phyloP scores from a whole-genome alignment of 108 stramenopile genomes.

The Asterionellopsis glacialis region DNA sequence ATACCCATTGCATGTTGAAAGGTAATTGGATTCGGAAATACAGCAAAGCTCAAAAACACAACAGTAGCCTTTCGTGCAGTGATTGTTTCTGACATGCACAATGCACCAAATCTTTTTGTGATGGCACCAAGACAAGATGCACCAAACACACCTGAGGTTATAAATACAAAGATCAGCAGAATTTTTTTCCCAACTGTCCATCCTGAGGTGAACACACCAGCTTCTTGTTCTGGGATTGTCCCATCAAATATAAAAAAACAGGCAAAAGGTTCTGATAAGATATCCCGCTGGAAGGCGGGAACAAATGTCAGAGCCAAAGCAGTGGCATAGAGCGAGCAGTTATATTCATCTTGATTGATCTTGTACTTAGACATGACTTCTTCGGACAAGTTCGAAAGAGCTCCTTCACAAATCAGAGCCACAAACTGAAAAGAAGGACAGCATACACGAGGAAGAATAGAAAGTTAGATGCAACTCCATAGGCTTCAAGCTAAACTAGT shows the following conservation, averaged over 20 bases:
- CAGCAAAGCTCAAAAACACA: conserved; percentile 22
- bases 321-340: conserved; percentile 3
- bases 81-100: conserved; percentile 15
- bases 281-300: neutral
- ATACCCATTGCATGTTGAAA: conserved; percentile 13
- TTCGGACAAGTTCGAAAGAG: conserved; percentile 20
- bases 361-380: conserved; percentile 5
- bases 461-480: neutral
- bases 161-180: conserved; percentile 10
- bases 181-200: conserved; percentile 4
- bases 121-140: conserved; percentile 24
- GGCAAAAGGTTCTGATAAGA: conserved; percentile 6
- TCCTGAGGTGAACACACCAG: neutral
- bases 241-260: conserved; percentile 7
- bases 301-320: conserved; percentile 3
- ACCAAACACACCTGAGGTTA: conserved; percentile 13
- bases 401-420: conserved; percentile 19
- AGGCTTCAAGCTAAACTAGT: neutral
- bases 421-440: conserved; percentile 1
- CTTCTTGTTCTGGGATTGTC: conserved; percentile 6
- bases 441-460: neutral
- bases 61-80: conserved; percentile 26
- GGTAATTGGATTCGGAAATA: conserved; percentile 16
- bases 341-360: conserved; percentile 24
- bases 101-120: conserved; percentile 25